A percentile compares a stretch with the other conserved stretches of the same genome.
These are phyloP conservation scores for Bondarzewia mesenterica DNA, from an alignment of 1,284 basidiomycete species.

Conservation along the genomic window DNA sequence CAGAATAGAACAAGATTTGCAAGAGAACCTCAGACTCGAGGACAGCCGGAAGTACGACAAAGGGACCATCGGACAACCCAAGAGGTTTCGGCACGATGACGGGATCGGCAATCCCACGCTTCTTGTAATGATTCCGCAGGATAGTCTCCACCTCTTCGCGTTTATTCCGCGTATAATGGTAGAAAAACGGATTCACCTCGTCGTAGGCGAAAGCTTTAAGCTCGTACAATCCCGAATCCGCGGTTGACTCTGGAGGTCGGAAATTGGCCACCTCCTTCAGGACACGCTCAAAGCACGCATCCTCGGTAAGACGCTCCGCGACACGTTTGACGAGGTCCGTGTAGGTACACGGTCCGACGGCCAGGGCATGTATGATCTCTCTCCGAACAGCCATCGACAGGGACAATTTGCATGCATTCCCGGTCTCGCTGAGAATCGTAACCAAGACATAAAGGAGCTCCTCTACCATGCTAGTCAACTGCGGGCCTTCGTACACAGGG, in stretches of 20 bases:
- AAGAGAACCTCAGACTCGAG: constrained; percentile 64
- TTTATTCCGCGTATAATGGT: constrained; percentile 93
- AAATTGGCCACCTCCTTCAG: constrained; percentile 79
- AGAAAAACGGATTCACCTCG: constrained; percentile 94
- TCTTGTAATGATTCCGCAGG: constrained; percentile 63
- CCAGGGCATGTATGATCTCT: constrained; percentile 89
- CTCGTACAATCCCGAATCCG: constrained; percentile 83
- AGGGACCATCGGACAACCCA: constrained; percentile 59
- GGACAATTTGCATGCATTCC: constrained; percentile 66
- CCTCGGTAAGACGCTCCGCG: constrained; percentile 85
- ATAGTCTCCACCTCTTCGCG: constrained; percentile 89
- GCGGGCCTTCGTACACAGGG: constrained; percentile 59
- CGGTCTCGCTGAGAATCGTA: constrained; percentile 80
- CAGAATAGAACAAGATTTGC: constrained; percentile 72
- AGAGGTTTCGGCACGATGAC: constrained; percentile 72
- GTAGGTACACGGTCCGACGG: constrained; percentile 83
- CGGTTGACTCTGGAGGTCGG: constrained; percentile 69
- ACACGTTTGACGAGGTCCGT: constrained; percentile 91
- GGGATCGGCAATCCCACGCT: constrained; percentile 52
- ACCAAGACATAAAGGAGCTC: constrained; percentile 88
- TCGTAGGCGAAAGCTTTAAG: constrained; percentile 79
- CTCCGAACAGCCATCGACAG: constrained; percentile 65
- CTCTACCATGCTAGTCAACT: constrained; percentile 83
- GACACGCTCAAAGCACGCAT: constrained; percentile 77
- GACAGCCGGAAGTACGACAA: constrained; percentile 46